phyloP scores from a whole-genome alignment of 345 rosid genomes.

The Aquilaria sinensis region DNA sequence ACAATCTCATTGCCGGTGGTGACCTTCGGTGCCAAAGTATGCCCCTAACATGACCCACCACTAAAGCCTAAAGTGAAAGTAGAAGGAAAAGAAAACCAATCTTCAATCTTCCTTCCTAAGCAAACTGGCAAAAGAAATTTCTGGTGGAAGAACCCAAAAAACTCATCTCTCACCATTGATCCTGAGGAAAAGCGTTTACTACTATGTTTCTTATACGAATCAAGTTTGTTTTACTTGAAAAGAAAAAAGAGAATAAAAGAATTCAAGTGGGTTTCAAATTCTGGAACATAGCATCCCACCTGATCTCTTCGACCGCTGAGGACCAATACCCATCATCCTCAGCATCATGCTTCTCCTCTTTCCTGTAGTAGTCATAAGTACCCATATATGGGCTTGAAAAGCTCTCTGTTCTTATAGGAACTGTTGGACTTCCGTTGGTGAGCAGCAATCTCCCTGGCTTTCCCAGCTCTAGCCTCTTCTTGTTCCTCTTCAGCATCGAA shows the following conservation, averaged over 20 bases:
- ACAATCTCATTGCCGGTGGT: conserved; percentile 31
- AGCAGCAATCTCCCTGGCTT: conserved; percentile 53
- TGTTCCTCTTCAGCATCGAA: conserved; percentile 62
- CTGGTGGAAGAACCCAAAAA: conserved; percentile 63
- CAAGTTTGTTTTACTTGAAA: not conserved
- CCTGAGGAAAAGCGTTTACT: not conserved
- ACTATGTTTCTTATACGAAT: no score
- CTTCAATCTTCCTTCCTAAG: not conserved
- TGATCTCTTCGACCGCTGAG: conserved; percentile 49
- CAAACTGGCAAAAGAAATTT: not conserved
- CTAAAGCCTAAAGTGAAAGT: not conserved
- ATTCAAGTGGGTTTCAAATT: conserved; percentile 79
- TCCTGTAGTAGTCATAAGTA: conserved; percentile 32
- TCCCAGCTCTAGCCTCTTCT: conserved; percentile 28
- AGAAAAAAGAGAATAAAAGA: not conserved
- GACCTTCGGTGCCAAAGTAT: conserved; percentile 22
- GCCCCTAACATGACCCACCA: conserved; percentile 26
- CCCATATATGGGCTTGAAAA: conserved; percentile 39
- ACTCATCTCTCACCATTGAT: conserved; percentile 54
- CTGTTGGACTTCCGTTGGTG: conserved; percentile 50
- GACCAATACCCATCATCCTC: conserved; percentile 42
- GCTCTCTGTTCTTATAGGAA: conserved; percentile 21
- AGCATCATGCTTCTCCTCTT: conserved; percentile 30
- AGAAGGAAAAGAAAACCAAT: not conserved
- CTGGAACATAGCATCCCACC: conserved; percentile 97